Evolutionary conservation across 2,329 filamentous ascomycete species (phyloP).

Genomic region (Xylariales sp.): DNA sequence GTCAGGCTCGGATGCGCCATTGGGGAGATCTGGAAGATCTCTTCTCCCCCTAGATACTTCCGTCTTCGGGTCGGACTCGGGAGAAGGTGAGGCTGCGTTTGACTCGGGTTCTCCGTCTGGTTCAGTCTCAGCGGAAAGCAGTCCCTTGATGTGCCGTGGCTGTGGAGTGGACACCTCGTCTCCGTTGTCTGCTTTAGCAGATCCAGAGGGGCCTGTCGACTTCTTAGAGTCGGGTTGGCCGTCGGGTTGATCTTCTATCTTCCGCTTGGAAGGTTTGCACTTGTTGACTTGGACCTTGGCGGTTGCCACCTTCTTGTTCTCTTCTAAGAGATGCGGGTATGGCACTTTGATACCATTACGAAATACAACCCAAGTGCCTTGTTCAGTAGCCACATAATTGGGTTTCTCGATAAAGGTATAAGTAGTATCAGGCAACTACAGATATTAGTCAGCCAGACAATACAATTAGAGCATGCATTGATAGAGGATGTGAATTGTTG

Average conservation of each 20-base stretch:
- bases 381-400: conserved; percentile 41
- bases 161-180: conserved; percentile 49
- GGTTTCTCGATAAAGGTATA: conserved; percentile 45
- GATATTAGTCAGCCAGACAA: conserved; percentile 34
- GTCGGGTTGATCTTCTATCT: conserved; percentile 62
- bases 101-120: conserved; percentile 50
- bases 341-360: conserved; percentile 50
- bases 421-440: conserved; percentile 45
- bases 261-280: conserved; percentile 59
- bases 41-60: conserved; percentile 42
- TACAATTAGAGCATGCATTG: conserved; percentile 21
- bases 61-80: conserved; percentile 42
- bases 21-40: conserved; percentile 53
- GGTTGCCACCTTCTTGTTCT: conserved; percentile 49
- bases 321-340: conserved; percentile 49
- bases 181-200: conserved; percentile 44
- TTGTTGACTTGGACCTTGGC: conserved; percentile 50
- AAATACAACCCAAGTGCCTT: conserved; percentile 46
- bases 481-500: not conserved
- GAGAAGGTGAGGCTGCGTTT: conserved; percentile 48
- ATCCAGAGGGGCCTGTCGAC: conserved; percentile 50
- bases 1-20: conserved; percentile 60
- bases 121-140: conserved; percentile 52
- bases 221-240: conserved; percentile 63
- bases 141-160: conserved; percentile 56